Conservation (phyloP, 805 yeast species). For the Sugiyamaella boreocaroliniensis region DNA sequence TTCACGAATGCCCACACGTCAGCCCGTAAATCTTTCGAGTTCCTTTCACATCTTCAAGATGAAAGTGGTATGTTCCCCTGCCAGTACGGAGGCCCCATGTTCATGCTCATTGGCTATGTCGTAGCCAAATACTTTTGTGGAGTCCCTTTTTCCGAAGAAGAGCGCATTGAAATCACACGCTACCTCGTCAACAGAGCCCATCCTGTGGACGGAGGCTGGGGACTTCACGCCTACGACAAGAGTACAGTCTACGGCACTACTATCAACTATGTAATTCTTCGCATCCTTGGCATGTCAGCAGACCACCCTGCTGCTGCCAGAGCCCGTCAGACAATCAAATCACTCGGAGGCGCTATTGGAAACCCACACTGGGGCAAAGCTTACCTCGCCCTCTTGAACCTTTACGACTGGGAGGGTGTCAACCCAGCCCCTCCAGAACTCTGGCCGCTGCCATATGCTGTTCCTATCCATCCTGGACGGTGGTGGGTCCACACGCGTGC, state of each 20-base stretch:
- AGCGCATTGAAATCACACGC: slow-evolving; percentile 64
- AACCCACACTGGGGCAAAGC: slow-evolving; percentile 97
- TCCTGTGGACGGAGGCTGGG: slow-evolving; percentile 99
- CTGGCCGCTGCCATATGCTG: slow-evolving; percentile 74
- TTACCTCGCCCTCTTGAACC: slow-evolving; percentile 73
- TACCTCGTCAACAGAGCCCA: slow-evolving; percentile 88
- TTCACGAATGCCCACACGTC: slow-evolving; percentile 40
- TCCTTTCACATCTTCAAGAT: slow-evolving; percentile 66
- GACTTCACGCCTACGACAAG: slow-evolving; percentile 85
- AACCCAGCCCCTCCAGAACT: slow-evolving; percentile 98
- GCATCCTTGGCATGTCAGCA: slow-evolving; percentile 69
- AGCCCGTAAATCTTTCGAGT: slow-evolving; percentile 67
- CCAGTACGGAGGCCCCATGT: slow-evolving; percentile 97
- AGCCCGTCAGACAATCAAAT: slow-evolving; percentile 63
- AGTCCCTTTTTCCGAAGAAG: slow-evolving; percentile 59
- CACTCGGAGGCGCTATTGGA: slow-evolving; percentile 83
- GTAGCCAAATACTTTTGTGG: slow-evolving; percentile 65
- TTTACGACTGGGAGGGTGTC: slow-evolving; percentile 93
- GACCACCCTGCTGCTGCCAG: slow-evolving; percentile 71
- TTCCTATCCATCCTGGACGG: slow-evolving; percentile 87
- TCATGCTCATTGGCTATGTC: slow-evolving; percentile 86
- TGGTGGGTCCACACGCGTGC: slow-evolving; percentile 99
- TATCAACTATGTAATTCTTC: slow-evolving; percentile 72
- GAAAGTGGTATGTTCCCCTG: slow-evolving; percentile 81
- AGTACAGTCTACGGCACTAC: slow-evolving; percentile 94